Evolutionary conservation across 148 eudicot genomes (phyloP).

Genomic region (Persicaria tinctoria): DNA sequence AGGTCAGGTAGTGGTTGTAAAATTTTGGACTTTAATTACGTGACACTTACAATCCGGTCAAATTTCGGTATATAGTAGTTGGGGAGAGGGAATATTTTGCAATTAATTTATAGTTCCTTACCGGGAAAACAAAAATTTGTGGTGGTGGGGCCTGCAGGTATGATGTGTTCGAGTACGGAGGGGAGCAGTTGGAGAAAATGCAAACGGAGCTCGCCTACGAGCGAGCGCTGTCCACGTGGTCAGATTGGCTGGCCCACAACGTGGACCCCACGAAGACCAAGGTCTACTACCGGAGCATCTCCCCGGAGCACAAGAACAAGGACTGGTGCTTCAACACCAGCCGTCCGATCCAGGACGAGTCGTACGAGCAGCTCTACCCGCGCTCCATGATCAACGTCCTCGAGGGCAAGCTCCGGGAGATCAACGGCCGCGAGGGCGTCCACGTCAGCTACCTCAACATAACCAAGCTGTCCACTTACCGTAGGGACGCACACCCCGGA

Average conservation of each 20-base stretch:
- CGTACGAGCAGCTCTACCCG: constrained; percentile 21
- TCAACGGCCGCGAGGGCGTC: constrained; percentile 10
- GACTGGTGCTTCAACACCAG: constrained; percentile 44
- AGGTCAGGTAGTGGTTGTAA: neutral
- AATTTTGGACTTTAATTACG: neutral
- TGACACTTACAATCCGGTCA: neutral
- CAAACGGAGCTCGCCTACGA: constrained; percentile 27
- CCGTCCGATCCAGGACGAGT: constrained; percentile 31
- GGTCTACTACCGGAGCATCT: constrained; percentile 39
- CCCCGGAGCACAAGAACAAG: constrained; percentile 36
- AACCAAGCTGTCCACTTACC: constrained; percentile 33
- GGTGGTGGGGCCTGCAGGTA: constrained; percentile 26
- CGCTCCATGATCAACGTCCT: constrained; percentile 25
- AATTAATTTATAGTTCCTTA: neutral
- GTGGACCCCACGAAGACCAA: constrained; percentile 32
- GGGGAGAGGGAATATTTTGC: neutral
- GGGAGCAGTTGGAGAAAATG: constrained; percentile 27
- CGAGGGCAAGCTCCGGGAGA: constrained; percentile 19
- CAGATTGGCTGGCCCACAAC: constrained; percentile 31
- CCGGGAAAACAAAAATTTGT: neutral
- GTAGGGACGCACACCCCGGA: constrained; percentile 49
- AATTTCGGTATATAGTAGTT: neutral
- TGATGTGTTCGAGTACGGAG: constrained; percentile 30
- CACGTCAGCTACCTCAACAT: constrained; percentile 42
- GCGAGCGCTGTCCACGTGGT: constrained; percentile 46